Conservation (phyloP, 108 stramenopile genomes). For the Cyclotella sp. region DNA sequence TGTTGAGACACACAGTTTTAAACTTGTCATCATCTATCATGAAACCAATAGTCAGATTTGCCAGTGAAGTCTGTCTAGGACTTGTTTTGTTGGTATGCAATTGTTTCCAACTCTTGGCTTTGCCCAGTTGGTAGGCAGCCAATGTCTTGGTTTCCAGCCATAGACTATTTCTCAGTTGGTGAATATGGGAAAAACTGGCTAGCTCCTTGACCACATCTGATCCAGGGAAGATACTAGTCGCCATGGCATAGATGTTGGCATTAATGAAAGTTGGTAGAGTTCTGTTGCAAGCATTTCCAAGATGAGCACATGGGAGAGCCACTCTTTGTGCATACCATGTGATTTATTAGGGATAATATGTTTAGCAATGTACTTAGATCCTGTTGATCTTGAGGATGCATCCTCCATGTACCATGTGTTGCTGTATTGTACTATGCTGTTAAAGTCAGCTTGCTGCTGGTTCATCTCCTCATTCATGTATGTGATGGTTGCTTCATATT, state of each 20-base stretch:
- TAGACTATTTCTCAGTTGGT: no score
- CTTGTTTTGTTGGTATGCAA: conserved; percentile 17
- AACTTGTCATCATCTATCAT: neutral
- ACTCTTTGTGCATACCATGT: no score
- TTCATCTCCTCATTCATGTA: no score
- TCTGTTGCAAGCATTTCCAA: conserved; percentile 24
- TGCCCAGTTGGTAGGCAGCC: conserved; percentile 2
- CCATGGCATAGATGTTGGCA: conserved; percentile 17
- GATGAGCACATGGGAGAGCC: conserved; percentile 17
- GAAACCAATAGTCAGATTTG: conserved; percentile 10
- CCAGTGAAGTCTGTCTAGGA: conserved; percentile 11
- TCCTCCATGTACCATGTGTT: no score
- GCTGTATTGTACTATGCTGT: no score
- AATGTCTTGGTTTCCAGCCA: conserved; percentile 1
- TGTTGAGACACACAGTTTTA: neutral
- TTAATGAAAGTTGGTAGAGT: conserved; percentile 19
- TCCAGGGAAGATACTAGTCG: neutral
- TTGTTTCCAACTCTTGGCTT: conserved; percentile 19
- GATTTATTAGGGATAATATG: no score
- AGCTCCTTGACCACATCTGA: conserved; percentile 4
- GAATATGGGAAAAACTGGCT: conserved; percentile 7
- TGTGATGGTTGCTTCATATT: no score
- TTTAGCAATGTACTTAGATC: no score
- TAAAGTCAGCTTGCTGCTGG: no score
- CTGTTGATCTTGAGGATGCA: no score